phyloP scores from a whole-genome alignment of 768 basidiomycete species.

The Fomitopsis pulvina region DNA sequence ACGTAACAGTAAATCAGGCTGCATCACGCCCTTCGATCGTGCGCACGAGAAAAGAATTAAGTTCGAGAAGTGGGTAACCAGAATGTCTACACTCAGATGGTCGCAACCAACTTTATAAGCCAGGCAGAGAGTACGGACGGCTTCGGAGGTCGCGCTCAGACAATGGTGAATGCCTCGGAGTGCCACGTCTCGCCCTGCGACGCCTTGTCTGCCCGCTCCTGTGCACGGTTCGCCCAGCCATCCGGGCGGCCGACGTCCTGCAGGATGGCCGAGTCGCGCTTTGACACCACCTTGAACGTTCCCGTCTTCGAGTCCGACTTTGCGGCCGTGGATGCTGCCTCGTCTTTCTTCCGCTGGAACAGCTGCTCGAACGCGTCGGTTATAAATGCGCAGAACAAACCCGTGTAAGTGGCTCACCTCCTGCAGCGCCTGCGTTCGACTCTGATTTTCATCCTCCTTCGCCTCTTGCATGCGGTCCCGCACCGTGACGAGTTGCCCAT shows the following conservation, averaged over 20 bases:
- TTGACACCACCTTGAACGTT: slow-evolving; percentile 80
- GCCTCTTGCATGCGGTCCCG: slow-evolving; percentile 72
- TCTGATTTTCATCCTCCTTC: slow-evolving; percentile 34
- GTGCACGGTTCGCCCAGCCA: slow-evolving; percentile 63
- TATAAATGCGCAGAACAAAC: background rate
- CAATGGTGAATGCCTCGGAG: slow-evolving; percentile 34
- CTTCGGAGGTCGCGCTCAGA: too few species aligned
- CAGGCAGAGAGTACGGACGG: background rate
- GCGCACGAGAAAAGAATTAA: background rate
- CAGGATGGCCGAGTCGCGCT: slow-evolving; percentile 59
- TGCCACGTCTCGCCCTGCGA: slow-evolving; percentile 43
- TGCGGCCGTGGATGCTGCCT: slow-evolving; percentile 34
- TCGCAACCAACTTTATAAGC: background rate
- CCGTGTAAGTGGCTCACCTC: slow-evolving; percentile 34
- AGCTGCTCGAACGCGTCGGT: slow-evolving; percentile 28
- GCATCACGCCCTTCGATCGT: too few species aligned
- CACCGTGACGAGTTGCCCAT: slow-evolving; percentile 85
- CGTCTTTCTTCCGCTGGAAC: slow-evolving; percentile 54
- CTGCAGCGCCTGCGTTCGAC: slow-evolving; percentile 49
- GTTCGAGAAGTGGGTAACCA: background rate
- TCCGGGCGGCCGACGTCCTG: slow-evolving; percentile 55
- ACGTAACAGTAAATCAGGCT: too few species aligned
- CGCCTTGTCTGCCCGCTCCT: slow-evolving; percentile 38
- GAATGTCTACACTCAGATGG: background rate
- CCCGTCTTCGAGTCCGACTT: slow-evolving; percentile 38